Evolutionary conservation across 768 basidiomycete species (phyloP).

Genomic region (Collybia nuda): DNA sequence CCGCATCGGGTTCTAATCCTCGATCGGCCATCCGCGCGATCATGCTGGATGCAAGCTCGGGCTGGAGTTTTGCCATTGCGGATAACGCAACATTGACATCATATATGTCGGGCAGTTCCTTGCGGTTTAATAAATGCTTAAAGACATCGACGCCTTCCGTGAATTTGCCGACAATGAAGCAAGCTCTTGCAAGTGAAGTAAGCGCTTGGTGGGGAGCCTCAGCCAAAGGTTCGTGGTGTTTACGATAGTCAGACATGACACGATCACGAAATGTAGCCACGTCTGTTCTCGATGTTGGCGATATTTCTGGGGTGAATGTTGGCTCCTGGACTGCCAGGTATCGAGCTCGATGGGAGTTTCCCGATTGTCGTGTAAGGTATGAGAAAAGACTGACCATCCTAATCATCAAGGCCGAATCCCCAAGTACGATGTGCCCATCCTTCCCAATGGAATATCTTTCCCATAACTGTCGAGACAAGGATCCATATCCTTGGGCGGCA

Average conservation of each 20-base stretch:
- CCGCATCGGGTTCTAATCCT: constrained; percentile 50
- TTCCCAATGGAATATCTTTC: constrained; percentile 47
- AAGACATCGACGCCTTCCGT: constrained; percentile 47
- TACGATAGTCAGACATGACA: constrained; percentile 43
- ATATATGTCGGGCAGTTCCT: constrained; percentile 56
- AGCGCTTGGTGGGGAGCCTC: constrained; percentile 48
- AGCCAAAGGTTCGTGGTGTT: constrained; percentile 44
- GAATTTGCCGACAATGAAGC: constrained; percentile 54
- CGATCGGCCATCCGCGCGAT: constrained; percentile 48
- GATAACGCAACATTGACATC: constrained; percentile 67
- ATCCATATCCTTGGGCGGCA: constrained; percentile 48
- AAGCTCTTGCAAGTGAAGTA: constrained; percentile 62
- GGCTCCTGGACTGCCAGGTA: background rate
- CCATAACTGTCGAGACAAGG: constrained; percentile 55
- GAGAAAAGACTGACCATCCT: constrained; percentile 52
- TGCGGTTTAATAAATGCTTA: constrained; percentile 42
- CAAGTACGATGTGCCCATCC: constrained; percentile 40
- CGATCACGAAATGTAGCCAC: constrained; percentile 38
- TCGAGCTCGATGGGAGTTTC: constrained; percentile 10
- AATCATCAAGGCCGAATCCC: constrained; percentile 42
- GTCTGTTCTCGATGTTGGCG: constrained; percentile 19
- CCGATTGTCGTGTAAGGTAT: constrained; percentile 21
- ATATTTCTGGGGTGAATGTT: background rate
- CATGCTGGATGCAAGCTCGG: constrained; percentile 43
- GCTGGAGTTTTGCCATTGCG: constrained; percentile 49